Conservation (phyloP, 1,284 basidiomycete species). For the Tremellales sp. region DNA sequence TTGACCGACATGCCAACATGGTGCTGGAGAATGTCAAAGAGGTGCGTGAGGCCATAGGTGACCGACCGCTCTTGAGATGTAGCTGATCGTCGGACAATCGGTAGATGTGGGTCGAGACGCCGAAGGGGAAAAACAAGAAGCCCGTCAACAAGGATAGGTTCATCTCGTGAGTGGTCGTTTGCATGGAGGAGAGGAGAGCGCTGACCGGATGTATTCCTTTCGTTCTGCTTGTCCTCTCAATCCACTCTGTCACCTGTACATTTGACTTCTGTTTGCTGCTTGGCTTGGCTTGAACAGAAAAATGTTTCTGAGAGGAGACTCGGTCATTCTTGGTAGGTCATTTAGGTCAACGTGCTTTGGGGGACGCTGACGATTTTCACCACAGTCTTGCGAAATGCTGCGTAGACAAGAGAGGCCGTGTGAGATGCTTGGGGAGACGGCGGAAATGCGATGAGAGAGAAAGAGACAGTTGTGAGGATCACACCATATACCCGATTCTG, state of each 20-base stretch:
- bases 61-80: not conserved
- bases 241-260: not conserved
- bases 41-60: conserved; percentile 51
- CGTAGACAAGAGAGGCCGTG: too few relatives aligned
- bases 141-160: conserved; percentile 98
- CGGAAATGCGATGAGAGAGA: too few relatives aligned
- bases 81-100: not conserved
- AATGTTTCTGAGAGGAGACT: conserved; percentile 70
- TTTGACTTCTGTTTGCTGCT: not conserved
- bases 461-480: too few relatives aligned
- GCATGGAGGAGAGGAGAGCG: too few relatives aligned
- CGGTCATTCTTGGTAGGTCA: conserved; percentile 82
- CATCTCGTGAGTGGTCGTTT: conserved; percentile 98
- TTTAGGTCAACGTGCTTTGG: conserved; percentile 11
- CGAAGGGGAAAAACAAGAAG: conserved; percentile 98
- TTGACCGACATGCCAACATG: conserved; percentile 99
- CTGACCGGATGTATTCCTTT: too few relatives aligned
- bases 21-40: conserved; percentile 97
- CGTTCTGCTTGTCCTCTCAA: too few relatives aligned
- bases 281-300: conserved; percentile 33
- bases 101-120: conserved; percentile 98
- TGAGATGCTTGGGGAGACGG: too few relatives aligned
- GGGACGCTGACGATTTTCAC: not conserved
- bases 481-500: too few relatives aligned
- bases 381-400: conserved; percentile 79